Evolutionary conservation across 2,329 filamentous ascomycete genomes (phyloP), one percentile per base, ranked within the genome.

Genomic region (Bipolaris zeicola): DNA sequence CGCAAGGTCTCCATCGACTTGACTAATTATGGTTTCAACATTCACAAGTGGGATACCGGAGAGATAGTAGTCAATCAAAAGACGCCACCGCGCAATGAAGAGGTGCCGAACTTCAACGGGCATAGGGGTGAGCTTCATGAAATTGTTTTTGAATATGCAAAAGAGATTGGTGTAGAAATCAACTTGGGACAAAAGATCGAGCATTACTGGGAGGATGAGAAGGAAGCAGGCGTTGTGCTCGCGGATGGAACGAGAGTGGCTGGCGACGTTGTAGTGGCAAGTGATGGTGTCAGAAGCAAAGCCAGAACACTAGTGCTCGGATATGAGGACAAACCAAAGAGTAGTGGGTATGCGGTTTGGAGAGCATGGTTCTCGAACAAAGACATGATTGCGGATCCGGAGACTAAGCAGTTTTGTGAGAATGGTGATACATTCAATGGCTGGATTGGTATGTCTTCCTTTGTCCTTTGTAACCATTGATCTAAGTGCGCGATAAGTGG

Each of bases 101-200:
- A 82, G 14, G 79, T 81, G 11, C 84, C 85, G 0, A 80, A 83
- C 8, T 83, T 87, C 65, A 87, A 87, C 48, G 85, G 85, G 0
- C 85, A 87, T 61, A 72, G 85, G 18, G 85, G 85, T 14, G 85
- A 87, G 71, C 75, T 87, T 52, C 85, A 87, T 59, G 76, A 82
- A 49, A 80, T 87, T 10, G 79, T 87, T 3, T 86, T 85, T 56
- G 80, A 84, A 34, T 83, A 87, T 61, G 84, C 83, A 0, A 78
- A 77, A 36, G 78, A 85, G 47, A 72, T 86, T 7, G 77, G 78
- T 0, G 85, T 87, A 44, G 80, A 83, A 0, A 85, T 87, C 31
- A 78, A 84, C 51, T 75, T 87, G 2, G 81, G 80, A 3, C 77
- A 82, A 16, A 74, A 73, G 10, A 82, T 86, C 1, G 71, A 77